These are phyloP conservation scores for Saccharomycopsis sp. DNA, from an alignment of 805 yeast genomes.

Conservation along the genomic window DNA sequence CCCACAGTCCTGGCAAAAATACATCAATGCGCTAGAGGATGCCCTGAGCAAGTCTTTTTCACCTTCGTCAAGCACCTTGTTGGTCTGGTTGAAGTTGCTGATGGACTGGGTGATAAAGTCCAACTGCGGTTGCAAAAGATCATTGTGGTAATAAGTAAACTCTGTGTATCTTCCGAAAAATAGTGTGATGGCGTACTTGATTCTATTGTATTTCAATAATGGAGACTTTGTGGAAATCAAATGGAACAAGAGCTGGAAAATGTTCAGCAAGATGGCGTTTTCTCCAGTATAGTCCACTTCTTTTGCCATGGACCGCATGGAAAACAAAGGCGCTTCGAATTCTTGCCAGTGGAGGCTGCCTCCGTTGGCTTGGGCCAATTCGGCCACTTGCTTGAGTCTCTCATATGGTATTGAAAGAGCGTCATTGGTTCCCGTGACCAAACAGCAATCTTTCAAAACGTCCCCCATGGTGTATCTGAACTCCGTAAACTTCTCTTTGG, in stretches of 20 bases:
- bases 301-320: conserved; percentile 90
- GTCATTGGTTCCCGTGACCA: conserved; percentile 67
- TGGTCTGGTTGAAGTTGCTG: conserved; percentile 45
- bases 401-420: conserved; percentile 64
- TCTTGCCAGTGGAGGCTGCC: conserved; percentile 69
- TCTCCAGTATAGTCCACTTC: conserved; percentile 63
- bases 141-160: conserved; percentile 77
- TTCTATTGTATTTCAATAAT: conserved; percentile 31
- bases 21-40: conserved; percentile 89
- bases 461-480: conserved; percentile 97
- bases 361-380: conserved; percentile 22
- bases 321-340: conserved; percentile 82
- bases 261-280: conserved; percentile 57
- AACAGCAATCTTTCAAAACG: conserved; percentile 92
- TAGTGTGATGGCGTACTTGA: conserved; percentile 86
- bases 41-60: conserved; percentile 52
- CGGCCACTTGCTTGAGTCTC: conserved; percentile 25
- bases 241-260: conserved; percentile 43
- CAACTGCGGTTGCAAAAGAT: conserved; percentile 70
- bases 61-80: conserved; percentile 25
- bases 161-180: conserved; percentile 94
- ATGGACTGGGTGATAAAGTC: conserved; percentile 83
- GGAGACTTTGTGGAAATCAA: conserved; percentile 61
- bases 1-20: conserved; percentile 88
- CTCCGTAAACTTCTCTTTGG: conserved; percentile 86